Conservation (phyloP, 106 monocot genomes). For the Phalaenopsis aphrodite region DNA sequence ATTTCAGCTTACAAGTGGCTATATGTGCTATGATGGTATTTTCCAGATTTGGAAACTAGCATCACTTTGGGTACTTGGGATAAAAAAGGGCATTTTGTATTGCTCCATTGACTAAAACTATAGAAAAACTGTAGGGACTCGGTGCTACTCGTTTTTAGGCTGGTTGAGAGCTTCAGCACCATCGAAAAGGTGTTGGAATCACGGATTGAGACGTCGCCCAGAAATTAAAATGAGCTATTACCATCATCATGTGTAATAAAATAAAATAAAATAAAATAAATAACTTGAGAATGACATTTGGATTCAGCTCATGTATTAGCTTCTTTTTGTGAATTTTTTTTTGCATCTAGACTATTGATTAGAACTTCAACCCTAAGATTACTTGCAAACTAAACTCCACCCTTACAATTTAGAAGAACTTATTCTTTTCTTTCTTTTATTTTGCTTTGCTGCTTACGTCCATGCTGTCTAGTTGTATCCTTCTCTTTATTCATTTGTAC, state of each 20-base stretch:
- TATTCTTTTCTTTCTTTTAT: background rate
- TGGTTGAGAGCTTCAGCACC: too few relatives aligned
- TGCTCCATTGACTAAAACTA: background rate
- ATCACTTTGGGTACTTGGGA: background rate
- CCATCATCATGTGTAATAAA: background rate
- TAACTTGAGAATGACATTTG: background rate
- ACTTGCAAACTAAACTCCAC: background rate
- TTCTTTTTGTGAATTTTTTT: background rate
- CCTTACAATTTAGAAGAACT: background rate
- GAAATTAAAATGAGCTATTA: background rate
- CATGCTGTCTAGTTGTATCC: background rate
- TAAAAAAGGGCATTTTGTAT: background rate
- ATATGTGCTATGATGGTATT: background rate
- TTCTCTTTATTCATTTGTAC: background rate
- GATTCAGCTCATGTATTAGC: background rate
- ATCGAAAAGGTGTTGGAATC: too few relatives aligned
- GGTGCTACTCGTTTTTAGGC: background rate
- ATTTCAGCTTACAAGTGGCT: background rate
- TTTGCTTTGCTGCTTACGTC: background rate
- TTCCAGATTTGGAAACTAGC: background rate
- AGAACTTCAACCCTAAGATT: background rate
- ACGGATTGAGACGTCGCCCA: background rate
- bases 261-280: background rate
- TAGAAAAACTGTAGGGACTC: background rate
- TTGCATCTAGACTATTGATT: background rate